Conservation (phyloP, 139 green algal species). For the Edaphochlamys debaryana region DNA sequence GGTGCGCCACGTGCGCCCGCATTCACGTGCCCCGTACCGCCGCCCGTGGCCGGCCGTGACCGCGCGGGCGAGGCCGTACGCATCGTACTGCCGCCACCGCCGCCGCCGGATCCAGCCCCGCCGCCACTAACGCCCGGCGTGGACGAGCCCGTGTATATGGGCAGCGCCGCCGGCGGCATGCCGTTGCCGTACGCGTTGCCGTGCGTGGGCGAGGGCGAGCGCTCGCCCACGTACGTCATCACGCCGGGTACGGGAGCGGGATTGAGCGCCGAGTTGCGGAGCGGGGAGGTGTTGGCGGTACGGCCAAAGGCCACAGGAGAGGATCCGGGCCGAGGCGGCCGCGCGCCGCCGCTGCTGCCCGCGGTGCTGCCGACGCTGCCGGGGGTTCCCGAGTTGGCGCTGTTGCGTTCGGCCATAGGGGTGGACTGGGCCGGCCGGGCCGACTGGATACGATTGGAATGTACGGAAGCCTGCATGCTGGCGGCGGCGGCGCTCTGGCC, state of each 20-base stretch:
- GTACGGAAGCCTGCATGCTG: no score
- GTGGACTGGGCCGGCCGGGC: background rate
- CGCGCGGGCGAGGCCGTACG: background rate
- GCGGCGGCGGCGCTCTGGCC: no score
- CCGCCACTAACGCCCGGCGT: background rate
- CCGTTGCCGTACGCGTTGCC: background rate
- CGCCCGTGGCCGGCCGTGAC: background rate
- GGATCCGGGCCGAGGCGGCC: slow-evolving; percentile 10
- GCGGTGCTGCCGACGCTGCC: no score
- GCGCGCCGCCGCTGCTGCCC: background rate
- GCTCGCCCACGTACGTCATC: slow-evolving; percentile 5
- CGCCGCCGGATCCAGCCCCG: background rate
- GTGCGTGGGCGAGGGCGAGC: background rate
- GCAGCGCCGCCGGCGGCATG: background rate
- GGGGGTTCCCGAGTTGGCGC: no score
- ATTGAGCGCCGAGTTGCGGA: background rate
- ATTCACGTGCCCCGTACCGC: slow-evolving; percentile 51
- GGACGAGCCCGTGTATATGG: background rate
- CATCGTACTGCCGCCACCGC: background rate
- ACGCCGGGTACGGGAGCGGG: slow-evolving; percentile 7
- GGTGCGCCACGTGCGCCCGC: slow-evolving; percentile 31
- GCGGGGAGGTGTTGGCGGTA: slow-evolving; percentile 25
- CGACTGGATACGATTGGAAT: background rate
- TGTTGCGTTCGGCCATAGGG: no score
- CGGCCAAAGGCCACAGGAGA: slow-evolving; percentile 30